Conservation (phyloP, 345 rosid genomes). For the Laguncularia racemosa region DNA sequence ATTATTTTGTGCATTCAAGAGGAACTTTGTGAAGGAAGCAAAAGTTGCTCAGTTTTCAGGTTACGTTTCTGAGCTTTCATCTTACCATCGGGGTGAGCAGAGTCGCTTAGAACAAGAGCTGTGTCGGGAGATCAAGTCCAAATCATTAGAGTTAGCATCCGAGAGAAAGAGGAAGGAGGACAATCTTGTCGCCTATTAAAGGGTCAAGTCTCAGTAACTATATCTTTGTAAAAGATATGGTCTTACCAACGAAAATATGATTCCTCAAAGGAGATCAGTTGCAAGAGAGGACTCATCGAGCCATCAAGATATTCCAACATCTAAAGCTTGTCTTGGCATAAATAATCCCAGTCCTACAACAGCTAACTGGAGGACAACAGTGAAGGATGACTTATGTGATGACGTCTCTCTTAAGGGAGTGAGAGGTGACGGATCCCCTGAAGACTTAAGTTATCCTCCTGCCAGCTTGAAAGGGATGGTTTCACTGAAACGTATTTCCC, state of each 20-base stretch:
- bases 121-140: no score
- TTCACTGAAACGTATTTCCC: no score
- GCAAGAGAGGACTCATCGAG: slow-evolving; percentile 26
- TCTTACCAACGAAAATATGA: slow-evolving; percentile 37
- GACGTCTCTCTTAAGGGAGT: no score
- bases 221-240: slow-evolving; percentile 48
- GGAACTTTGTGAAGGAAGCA: slow-evolving; percentile 60
- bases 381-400: no score
- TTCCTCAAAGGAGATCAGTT: slow-evolving; percentile 19
- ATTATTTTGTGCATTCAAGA: slow-evolving; percentile 80
- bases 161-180: slow-evolving; percentile 36
- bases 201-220: slow-evolving; percentile 56
- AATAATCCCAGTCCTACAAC: no score
- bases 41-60: slow-evolving; percentile 86
- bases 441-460: slow-evolving; percentile 27
- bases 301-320: slow-evolving; percentile 23
- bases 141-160: slow-evolving; percentile 35
- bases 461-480: slow-evolving; percentile 61
- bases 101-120: slow-evolving; percentile 46
- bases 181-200: slow-evolving; percentile 37
- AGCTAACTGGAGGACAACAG: no score
- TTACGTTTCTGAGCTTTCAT: slow-evolving; percentile 80
- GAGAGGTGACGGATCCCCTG: slow-evolving; percentile 7
- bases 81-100: slow-evolving; percentile 95
- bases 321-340: no score